Conservation (phyloP, 169 alveolate genomes). For the Besnoitia besnoiti region DNA sequence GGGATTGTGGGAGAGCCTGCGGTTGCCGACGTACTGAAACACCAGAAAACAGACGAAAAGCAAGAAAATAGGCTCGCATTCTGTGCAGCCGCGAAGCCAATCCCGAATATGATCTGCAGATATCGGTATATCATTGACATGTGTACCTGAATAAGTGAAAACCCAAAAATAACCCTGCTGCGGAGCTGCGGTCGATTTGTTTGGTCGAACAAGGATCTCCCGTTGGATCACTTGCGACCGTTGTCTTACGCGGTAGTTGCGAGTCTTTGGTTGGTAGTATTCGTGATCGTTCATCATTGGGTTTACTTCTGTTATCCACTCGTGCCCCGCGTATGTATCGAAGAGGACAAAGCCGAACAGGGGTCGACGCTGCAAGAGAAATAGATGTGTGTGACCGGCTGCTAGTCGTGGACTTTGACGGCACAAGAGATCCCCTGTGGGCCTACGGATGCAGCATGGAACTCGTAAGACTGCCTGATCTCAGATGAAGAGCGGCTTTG, state of each 20-base stretch:
- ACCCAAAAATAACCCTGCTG: no score
- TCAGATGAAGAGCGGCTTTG: no score
- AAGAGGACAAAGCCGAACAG: constrained; percentile 68
- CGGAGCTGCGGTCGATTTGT: no score
- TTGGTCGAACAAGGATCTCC: no score
- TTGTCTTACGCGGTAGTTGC: constrained; percentile 59
- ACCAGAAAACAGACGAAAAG: neutral
- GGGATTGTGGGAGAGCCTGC: neutral
- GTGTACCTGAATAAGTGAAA: no score
- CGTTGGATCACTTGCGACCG: no score
- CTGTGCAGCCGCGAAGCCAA: no score
- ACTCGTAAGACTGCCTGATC: no score
- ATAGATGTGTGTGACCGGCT: neutral
- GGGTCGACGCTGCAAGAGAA: constrained; percentile 50
- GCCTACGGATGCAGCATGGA: no score
- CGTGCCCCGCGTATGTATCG: constrained; percentile 63
- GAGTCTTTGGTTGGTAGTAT: constrained; percentile 54
- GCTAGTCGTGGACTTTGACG: neutral
- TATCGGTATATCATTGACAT: no score
- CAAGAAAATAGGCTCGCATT: no score
- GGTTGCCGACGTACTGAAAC: constrained; percentile 7
- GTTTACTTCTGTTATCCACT: constrained; percentile 65
- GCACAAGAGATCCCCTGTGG: neutral
- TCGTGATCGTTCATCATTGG: constrained; percentile 63
- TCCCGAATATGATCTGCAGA: no score